phyloP scores from a whole-genome alignment of 1,284 basidiomycete species.

The Takashimella koratensis region DNA sequence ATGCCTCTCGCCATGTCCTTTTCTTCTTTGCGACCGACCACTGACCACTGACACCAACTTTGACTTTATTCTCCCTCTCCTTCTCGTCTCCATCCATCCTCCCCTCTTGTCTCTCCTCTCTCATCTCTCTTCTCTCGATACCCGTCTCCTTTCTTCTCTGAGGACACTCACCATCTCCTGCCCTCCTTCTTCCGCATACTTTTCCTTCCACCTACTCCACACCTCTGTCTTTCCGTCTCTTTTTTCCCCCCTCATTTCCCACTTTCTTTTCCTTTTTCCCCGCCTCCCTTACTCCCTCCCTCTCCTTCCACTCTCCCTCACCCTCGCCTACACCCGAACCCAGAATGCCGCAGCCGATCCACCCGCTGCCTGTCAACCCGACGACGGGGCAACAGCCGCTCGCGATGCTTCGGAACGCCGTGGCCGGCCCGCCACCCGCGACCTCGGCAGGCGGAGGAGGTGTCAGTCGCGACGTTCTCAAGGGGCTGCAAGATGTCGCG shows the following conservation, averaged over 20 bases:
- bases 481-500: conserved; percentile 88
- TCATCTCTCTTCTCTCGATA: background rate
- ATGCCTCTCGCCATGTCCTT: background rate
- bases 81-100: background rate
- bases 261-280: background rate
- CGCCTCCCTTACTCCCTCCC: background rate
- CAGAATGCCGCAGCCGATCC: conserved; percentile 10
- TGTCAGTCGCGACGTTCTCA: conserved; percentile 49
- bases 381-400: conserved; percentile 44
- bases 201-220: conserved; percentile 7
- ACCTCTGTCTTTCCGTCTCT: conserved; percentile 1
- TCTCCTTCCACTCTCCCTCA: conserved; percentile 1
- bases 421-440: conserved; percentile 18
- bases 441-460: conserved; percentile 30
- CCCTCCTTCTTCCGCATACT: conserved; percentile 1
- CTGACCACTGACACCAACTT: background rate
- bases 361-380: conserved; percentile 45
- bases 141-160: too few species aligned
- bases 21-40: background rate
- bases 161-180: too few species aligned
- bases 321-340: background rate
- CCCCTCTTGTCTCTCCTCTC: background rate
- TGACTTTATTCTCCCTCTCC: background rate
- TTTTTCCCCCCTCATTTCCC: background rate
- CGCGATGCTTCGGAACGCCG: conserved; percentile 18